phyloP scores from a whole-genome alignment of 768 basidiomycete genomes.

The Amanita rimosa region DNA sequence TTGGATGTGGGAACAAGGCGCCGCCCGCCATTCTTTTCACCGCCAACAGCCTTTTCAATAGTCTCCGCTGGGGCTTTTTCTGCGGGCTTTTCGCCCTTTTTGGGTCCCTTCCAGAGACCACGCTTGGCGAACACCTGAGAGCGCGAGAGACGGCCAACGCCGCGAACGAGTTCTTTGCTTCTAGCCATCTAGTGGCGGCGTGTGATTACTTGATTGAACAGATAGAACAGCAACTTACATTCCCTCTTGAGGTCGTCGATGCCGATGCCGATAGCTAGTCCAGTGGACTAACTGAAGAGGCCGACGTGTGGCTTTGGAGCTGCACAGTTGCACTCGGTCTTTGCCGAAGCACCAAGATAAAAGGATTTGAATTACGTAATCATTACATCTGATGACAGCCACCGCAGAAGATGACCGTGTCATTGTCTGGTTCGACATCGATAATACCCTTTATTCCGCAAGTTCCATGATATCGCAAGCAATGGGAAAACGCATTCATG shows the following conservation, averaged over 20 bases:
- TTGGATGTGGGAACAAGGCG: slow-evolving; percentile 80
- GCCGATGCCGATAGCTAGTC: slow-evolving; percentile 36
- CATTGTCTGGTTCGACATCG: slow-evolving; percentile 77
- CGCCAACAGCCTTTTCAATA: slow-evolving; percentile 76
- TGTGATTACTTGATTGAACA: slow-evolving; percentile 8
- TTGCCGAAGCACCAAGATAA: slow-evolving; percentile 23
- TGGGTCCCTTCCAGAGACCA: slow-evolving; percentile 74
- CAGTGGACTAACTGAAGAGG: too few species aligned
- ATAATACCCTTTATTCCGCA: slow-evolving; percentile 81
- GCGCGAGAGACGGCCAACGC: slow-evolving; percentile 75
- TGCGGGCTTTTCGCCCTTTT: slow-evolving; percentile 64
- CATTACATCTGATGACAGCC: not conserved
- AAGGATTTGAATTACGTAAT: slow-evolving; percentile 7
- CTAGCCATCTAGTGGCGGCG: slow-evolving; percentile 59
- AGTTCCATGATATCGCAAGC: slow-evolving; percentile 62
- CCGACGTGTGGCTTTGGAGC: slow-evolving; percentile 29
- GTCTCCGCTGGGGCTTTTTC: slow-evolving; percentile 45
- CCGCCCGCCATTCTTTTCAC: slow-evolving; percentile 83
- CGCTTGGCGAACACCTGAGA: slow-evolving; percentile 75
- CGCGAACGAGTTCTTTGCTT: slow-evolving; percentile 73
- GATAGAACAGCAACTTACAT: slow-evolving; percentile 18
- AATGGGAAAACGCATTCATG: slow-evolving; percentile 74
- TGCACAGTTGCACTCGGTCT: slow-evolving; percentile 30
- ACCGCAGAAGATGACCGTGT: slow-evolving; percentile 36
- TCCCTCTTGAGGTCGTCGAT: slow-evolving; percentile 42